Base-by-base conservation (phyloP, 23 red algal species). In the Gracilaria domingensis region DNA sequence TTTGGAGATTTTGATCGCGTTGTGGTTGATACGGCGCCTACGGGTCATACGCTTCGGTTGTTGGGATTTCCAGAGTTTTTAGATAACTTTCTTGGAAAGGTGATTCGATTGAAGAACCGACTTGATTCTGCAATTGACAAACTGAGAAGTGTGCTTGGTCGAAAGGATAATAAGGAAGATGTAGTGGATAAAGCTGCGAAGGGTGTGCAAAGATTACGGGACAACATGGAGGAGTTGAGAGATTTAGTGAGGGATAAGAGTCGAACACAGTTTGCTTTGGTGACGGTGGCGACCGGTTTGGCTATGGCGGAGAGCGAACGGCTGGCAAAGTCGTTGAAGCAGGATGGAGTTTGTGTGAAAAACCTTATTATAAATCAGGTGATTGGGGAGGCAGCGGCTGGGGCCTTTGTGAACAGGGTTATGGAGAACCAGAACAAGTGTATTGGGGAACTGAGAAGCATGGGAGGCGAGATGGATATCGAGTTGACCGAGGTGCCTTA, bases 21-120 rank as follows among this genome's bases (percentile, higher is more conserved):
- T 13, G 87, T 99, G 39, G 88, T 99, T 16, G 97, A 99, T 58
- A 99, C 97, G 34, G 97, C 97, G 45, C 97, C 97, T 0, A 99
- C 97, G 7, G 97, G 97, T 12, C 97, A 99, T 75, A 96, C 97
- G 49, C 71, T 99, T 81, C 73, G 97, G 9, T 66, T 99, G 87
- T 59, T 99, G 71, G 45, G 80, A 1, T 99, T 96, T 69, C 97
- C 97, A 14, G 97, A 96, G 34, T 99, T 99, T 90, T 66, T 99
- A 13, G 97, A 99, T 30, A 69, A 49, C 47, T 95, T 99, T 51
- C 74, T 99, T 20, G 93, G 97, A 18, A 87, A 93, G 75, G 66
- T 99, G 14, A 74, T 99, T 47, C 61, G 86, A 47, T 83, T 99
- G 77, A 99, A 96, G 60, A 66, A 81, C 0, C 85, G 94, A 24